Conservation (phyloP, 257 asterid species). For the Penstemon davidsonii region DNA sequence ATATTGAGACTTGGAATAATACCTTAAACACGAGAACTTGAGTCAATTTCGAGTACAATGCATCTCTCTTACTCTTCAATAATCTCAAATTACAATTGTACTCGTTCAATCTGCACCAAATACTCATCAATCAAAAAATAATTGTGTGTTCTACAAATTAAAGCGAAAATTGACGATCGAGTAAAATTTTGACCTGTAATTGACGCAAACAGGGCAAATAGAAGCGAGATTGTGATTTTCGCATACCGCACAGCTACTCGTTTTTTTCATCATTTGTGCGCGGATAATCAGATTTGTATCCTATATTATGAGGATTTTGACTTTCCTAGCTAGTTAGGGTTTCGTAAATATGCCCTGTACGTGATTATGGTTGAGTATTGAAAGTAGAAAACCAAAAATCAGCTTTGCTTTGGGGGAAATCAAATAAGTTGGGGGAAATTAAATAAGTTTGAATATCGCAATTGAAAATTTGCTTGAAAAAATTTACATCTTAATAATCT, state of each 20-base stretch:
- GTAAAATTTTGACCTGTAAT: conserved; percentile 54
- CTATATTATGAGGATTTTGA: too few relatives aligned
- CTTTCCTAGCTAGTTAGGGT: too few relatives aligned
- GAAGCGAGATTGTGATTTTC: conserved; percentile 84
- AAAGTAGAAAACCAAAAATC: too few relatives aligned
- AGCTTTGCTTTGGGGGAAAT: too few relatives aligned
- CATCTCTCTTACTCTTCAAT: conserved; percentile 71
- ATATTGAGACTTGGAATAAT: background rate
- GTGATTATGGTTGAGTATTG: too few relatives aligned
- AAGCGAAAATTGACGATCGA: background rate
- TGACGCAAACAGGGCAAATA: conserved; percentile 78
- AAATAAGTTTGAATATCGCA: too few relatives aligned
- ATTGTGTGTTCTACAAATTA: background rate
- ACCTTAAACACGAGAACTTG: conserved; percentile 88
- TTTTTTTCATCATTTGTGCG: conserved; percentile 32
- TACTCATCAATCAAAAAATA: conserved; percentile 4
- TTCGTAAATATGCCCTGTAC: too few relatives aligned
- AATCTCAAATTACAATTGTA: conserved; percentile 55
- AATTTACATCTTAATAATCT: too few relatives aligned
- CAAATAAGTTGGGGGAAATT: too few relatives aligned
- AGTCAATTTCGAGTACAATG: conserved; percentile 66
- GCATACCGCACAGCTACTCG: conserved; percentile 73
- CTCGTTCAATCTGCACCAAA: conserved; percentile 64
- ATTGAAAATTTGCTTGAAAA: too few relatives aligned
- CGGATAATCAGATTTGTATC: too few relatives aligned